phyloP scores from a whole-genome alignment of 2,329 filamentous ascomycete species.

The Aspergillus calidoustus region DNA sequence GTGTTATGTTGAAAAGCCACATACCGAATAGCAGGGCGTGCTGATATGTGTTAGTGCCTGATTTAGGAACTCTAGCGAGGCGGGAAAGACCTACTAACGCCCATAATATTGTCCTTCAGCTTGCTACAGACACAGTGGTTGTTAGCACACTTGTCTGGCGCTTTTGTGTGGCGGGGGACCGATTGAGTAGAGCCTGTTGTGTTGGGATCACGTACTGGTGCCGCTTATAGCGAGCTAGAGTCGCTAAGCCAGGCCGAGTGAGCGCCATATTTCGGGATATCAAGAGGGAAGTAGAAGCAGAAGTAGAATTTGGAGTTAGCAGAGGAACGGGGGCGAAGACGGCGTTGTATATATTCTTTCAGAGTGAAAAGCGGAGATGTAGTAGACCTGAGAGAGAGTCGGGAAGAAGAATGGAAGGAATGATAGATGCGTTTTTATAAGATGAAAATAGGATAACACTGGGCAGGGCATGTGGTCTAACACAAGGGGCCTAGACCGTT shows the following conservation, averaged over 20 bases:
- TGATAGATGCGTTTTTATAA: neutral
- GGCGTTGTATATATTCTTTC: neutral
- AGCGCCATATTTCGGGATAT: neutral
- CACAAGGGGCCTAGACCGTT: neutral
- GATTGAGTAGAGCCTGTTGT: neutral
- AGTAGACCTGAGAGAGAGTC: neutral
- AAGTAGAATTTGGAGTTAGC: too few relatives aligned
- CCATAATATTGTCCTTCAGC: conserved; percentile 32
- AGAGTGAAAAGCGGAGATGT: neutral
- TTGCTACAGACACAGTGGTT: conserved; percentile 16
- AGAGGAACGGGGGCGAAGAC: neutral
- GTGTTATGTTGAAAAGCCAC: neutral
- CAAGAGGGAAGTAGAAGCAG: neutral
- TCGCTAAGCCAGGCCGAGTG: neutral
- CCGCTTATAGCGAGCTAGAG: neutral
- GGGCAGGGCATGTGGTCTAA: neutral
- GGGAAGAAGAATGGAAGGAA: neutral
- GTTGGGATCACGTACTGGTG: neutral
- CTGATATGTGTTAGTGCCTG: conserved; percentile 19
- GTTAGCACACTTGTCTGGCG: neutral
- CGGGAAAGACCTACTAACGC: conserved; percentile 32
- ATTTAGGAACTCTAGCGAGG: neutral
- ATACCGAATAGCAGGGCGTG: conserved; percentile 38
- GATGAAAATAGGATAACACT: neutral
- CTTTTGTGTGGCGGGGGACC: neutral